Conservation (phyloP, 805 yeast genomes). For the Pichia gijzeniarum region DNA sequence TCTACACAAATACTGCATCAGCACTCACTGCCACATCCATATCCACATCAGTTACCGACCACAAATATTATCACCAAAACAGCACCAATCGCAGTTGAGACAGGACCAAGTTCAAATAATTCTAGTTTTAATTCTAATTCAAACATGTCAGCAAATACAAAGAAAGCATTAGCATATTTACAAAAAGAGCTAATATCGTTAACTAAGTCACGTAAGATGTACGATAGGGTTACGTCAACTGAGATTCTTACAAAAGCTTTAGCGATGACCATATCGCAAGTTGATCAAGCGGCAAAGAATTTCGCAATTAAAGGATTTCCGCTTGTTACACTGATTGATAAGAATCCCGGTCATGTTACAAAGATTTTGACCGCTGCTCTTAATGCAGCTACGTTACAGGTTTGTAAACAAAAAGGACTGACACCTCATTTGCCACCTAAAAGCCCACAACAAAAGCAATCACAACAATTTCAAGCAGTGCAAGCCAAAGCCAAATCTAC, state of each 20-base stretch:
- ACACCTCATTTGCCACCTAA: constrained; percentile 24
- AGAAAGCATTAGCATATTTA: constrained; percentile 70
- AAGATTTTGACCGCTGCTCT: constrained; percentile 74
- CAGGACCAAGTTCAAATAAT: background rate
- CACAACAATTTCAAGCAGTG: constrained; percentile 25
- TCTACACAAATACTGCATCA: background rate
- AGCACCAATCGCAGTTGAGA: background rate
- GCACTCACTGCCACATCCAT: constrained; percentile 12
- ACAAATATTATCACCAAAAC: background rate
- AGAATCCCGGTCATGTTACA: constrained; percentile 74
- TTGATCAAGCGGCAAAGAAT: constrained; percentile 79
- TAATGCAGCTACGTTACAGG: constrained; percentile 64
- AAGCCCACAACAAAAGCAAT: constrained; percentile 17
- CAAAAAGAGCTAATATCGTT: constrained; percentile 81
- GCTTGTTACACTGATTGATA: constrained; percentile 67
- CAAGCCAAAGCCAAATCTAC: constrained; percentile 20
- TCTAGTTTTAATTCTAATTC: too few relatives aligned
- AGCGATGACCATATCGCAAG: constrained; percentile 89
- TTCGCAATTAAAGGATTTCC: constrained; percentile 79
- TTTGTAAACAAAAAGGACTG: constrained; percentile 46
- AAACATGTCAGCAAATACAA: constrained; percentile 34
- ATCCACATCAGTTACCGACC: constrained; percentile 5
- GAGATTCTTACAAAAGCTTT: constrained; percentile 82
- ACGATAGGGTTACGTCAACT: constrained; percentile 77
- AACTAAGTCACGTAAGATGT: constrained; percentile 69